Base-by-base conservation (phyloP, 176 grass and related monocot genomes). In the Aechmea fasciata region DNA sequence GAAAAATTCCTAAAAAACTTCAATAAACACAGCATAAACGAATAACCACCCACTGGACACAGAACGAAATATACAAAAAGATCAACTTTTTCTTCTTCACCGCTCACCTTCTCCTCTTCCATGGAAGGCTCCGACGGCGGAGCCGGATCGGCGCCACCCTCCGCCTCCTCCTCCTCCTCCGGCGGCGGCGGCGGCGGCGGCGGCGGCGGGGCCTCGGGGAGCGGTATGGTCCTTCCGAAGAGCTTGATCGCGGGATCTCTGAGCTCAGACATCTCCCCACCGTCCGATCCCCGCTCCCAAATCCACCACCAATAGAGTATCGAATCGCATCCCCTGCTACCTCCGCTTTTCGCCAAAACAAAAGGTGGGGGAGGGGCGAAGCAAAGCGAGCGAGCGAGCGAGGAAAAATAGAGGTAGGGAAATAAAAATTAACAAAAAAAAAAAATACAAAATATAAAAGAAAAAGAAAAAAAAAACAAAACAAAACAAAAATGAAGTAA, bases 181-280 rank as follows among this genome's bases (percentile, higher is more conserved):
- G 12, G 10, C 50, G 15, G 3, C 2, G 49, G 23, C n/a, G 10
- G 53, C 23, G 48, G 15, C 71, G 69, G 33, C 18, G 50, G 77
- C 50, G 23, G 52, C 28, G 28, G 71, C 28, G 48, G 48, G 1
- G 79, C 33, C 2, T 78, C 79, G 3, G 55, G 64, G 52, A 84
- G 48, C 48, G 91, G 91, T 62, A 96, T 96, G 67, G 80, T 85
- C 77, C 77, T 62, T 11, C 92, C 92, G 66, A 96, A 96, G 50
- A 96, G 92, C 65, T 67, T 67, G 28, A 67, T 67, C 65, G 65
- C 65, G 14, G 65, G 33, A 67, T 67, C 65, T n/a, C 29, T 67
- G 13, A 17, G 13, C 65, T 67, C 65, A 67, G 15, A 48, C 65
- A 67, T 67, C 33, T 48, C 33, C n/a, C 65, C 33, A 6, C 65